Evolutionary conservation across 2,329 filamentous ascomycete species (phyloP).

Genomic region (Trichoderma brevicompactum): DNA sequence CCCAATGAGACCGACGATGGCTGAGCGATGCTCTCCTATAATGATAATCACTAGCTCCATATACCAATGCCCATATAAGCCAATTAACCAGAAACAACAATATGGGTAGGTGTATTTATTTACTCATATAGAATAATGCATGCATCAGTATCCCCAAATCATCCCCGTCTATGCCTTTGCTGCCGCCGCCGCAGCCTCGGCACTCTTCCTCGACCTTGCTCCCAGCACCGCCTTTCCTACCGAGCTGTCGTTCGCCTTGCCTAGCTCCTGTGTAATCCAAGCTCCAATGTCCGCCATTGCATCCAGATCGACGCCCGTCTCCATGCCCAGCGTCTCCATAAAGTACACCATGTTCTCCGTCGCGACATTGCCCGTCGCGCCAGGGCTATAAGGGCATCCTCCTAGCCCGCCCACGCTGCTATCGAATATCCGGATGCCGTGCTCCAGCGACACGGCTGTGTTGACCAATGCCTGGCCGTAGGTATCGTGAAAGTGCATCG

Average conservation of each 20-base stretch:
- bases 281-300: slow-evolving; percentile 69
- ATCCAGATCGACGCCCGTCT: slow-evolving; percentile 73
- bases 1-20: background rate
- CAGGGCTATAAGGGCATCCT: slow-evolving; percentile 83
- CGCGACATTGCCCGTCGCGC: slow-evolving; percentile 83
- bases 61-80: background rate
- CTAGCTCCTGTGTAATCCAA: slow-evolving; percentile 71
- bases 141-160: background rate
- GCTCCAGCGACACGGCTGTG: slow-evolving; percentile 74
- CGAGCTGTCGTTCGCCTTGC: slow-evolving; percentile 65
- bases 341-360: slow-evolving; percentile 85
- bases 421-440: slow-evolving; percentile 80
- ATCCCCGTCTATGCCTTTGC: slow-evolving; percentile 18
- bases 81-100: background rate
- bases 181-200: slow-evolving; percentile 36
- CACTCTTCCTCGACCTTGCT: slow-evolving; percentile 45
- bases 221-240: slow-evolving; percentile 69
- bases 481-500: slow-evolving; percentile 88
- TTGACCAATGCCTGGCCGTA: slow-evolving; percentile 87
- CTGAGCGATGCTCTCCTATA: background rate
- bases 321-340: slow-evolving; percentile 72
- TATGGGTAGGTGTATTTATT: background rate
- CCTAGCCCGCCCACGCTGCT: slow-evolving; percentile 79
- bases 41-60: background rate
- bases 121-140: background rate